phyloP scores from a whole-genome alignment of 257 asterid species.

The Primulina eburnea region DNA sequence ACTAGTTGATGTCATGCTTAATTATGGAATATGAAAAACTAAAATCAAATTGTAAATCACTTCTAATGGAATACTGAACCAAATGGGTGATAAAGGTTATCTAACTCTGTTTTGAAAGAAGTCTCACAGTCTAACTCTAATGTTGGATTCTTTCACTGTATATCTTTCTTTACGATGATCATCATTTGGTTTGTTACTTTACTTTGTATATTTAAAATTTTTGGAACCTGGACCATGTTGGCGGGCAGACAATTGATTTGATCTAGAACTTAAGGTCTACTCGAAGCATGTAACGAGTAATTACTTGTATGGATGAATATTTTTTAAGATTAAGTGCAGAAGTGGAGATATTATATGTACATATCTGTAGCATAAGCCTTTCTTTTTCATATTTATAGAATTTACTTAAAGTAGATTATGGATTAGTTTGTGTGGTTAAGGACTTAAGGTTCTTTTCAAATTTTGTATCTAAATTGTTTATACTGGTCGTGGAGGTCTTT shows the following conservation, averaged over 20 bases:
- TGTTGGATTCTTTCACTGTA: background rate
- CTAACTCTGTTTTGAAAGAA: background rate
- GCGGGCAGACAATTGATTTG: background rate
- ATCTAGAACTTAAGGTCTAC: background rate
- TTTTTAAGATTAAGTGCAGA: background rate
- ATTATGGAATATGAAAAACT: background rate
- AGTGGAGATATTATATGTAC: background rate
- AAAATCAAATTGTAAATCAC: background rate
- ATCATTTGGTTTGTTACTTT: background rate
- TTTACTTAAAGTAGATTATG: background rate
- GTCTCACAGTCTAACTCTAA: background rate
- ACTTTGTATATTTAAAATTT: too few relatives aligned
- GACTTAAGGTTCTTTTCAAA: background rate
- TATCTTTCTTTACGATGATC: background rate
- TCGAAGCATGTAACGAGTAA: background rate
- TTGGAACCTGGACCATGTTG: background rate
- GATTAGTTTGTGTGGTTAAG: background rate
- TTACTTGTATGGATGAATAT: background rate
- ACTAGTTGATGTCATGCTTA: background rate
- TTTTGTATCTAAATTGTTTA: background rate
- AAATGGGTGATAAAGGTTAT: background rate
- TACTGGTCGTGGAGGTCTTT: constrained; percentile 1
- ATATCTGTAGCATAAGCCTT: background rate
- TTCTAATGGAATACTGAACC: background rate
- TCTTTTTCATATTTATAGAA: background rate